Conservation (phyloP, 148 eudicot species). For the Persicaria maculosa region DNA sequence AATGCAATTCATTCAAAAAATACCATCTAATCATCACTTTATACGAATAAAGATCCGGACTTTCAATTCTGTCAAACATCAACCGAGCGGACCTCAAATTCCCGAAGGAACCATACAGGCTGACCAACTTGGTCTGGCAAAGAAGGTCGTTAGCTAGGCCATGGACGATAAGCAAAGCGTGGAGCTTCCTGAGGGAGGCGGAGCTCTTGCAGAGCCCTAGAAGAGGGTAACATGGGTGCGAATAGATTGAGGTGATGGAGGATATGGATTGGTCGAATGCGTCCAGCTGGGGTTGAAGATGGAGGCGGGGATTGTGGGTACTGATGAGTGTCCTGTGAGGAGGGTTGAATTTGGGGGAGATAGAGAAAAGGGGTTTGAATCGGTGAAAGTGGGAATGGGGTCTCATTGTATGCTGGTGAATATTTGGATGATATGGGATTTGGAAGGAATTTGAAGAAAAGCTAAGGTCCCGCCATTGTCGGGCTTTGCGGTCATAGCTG, state of each 20-base stretch:
- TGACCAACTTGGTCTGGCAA: constrained; percentile 44
- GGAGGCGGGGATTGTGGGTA: neutral
- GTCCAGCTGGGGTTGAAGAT: constrained; percentile 13
- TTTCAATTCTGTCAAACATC: constrained; percentile 51
- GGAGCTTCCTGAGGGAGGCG: constrained; percentile 34
- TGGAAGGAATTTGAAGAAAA: neutral
- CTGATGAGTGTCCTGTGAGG: neutral
- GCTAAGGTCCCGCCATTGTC: neutral
- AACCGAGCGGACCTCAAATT: constrained; percentile 31
- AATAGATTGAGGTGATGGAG: constrained; percentile 26
- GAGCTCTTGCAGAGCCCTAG: constrained; percentile 41
- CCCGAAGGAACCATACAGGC: constrained; percentile 53
- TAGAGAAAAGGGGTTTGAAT: neutral
- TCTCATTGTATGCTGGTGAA: constrained; percentile 6
- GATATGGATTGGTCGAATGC: constrained; percentile 12
- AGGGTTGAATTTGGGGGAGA: neutral
- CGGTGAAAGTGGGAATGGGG: neutral
- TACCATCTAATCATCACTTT: constrained; percentile 86
- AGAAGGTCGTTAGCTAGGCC: constrained; percentile 35
- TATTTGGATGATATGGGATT: neutral
- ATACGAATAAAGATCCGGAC: constrained; percentile 48
- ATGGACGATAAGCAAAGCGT: constrained; percentile 50
- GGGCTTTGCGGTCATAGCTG: neutral
- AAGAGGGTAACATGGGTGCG: constrained; percentile 44
- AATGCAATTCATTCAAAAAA: constrained; percentile 46